A percentile compares a stretch with the other conserved stretches of the same genome.
Evolutionary conservation across 768 basidiomycete species (phyloP).

Genomic region (Pleurotus citrinopileatus): DNA sequence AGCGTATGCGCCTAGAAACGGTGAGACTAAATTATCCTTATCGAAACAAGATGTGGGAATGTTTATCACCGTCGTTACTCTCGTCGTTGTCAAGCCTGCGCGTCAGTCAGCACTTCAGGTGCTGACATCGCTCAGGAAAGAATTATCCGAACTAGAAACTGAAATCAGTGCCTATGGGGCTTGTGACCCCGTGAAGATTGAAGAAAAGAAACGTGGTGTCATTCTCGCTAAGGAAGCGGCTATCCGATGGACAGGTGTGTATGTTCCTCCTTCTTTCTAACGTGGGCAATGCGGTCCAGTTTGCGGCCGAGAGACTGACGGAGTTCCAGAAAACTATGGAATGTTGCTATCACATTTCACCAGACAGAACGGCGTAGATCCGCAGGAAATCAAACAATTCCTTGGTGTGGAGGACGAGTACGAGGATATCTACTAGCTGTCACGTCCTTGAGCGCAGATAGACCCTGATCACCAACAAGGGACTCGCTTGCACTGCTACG

Average conservation of each 20-base stretch:
- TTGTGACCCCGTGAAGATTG: slow-evolving; percentile 80
- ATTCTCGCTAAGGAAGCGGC: slow-evolving; percentile 82
- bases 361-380: slow-evolving; percentile 54
- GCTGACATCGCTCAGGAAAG: slow-evolving; percentile 45
- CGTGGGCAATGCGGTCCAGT: not conserved
- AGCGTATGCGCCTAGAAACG: slow-evolving; percentile 51
- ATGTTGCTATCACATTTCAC: slow-evolving; percentile 65
- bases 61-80: too few relatives aligned
- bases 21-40: slow-evolving; percentile 36
- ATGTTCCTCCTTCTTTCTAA: not conserved
- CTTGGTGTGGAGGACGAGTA: slow-evolving; percentile 71
- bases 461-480: too few relatives aligned
- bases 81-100: slow-evolving; percentile 56
- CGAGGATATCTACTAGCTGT: slow-evolving; percentile 58
- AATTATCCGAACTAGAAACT: slow-evolving; percentile 48
- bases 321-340: slow-evolving; percentile 61
- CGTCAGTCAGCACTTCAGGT: slow-evolving; percentile 52
- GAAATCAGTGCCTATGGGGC: slow-evolving; percentile 80
- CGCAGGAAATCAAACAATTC: slow-evolving; percentile 62
- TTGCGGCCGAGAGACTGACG: not conserved
- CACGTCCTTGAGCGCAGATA: not conserved
- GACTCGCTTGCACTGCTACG: not conserved
- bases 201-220: slow-evolving; percentile 70
- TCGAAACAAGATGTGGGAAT: too few relatives aligned
- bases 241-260: slow-evolving; percentile 84